Evolutionary conservation across 441 rosid genomes (phyloP).

Genomic region (Pelargonium citronellum): DNA sequence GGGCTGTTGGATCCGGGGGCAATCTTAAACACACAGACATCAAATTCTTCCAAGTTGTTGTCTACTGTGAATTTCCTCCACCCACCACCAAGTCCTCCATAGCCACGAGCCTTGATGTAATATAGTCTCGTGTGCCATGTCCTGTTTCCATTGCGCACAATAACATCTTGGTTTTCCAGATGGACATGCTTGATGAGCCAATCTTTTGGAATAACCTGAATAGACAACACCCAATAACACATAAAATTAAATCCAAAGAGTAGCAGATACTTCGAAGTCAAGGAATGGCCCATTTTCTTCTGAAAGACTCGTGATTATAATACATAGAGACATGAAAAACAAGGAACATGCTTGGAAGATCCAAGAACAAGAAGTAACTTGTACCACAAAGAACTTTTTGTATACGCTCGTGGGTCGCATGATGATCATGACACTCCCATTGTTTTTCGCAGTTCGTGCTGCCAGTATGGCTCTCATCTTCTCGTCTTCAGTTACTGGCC

Average conservation of each 20-base stretch:
- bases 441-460: constrained; percentile 22
- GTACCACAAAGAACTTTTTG: constrained; percentile 27
- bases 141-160: not conserved
- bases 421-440: constrained; percentile 24
- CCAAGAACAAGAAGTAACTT: not conserved
- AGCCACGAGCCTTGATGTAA: not conserved
- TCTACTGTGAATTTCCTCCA: not conserved
- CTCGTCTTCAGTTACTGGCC: constrained; percentile 21
- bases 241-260: not conserved
- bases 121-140: not conserved
- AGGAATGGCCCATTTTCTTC: not conserved
- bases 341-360: too few species aligned
- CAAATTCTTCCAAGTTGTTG: too few species aligned
- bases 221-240: not conserved
- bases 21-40: too few species aligned
- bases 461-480: constrained; percentile 14
- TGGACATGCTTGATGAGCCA: not conserved
- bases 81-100: not conserved
- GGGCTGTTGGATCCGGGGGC: too few species aligned
- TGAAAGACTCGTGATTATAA: not conserved
- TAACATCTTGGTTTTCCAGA: constrained; percentile 1
- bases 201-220: not conserved
- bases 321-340: too few species aligned
- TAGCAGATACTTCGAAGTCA: too few species aligned
- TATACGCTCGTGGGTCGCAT: constrained; percentile 30